These are phyloP conservation scores for Phytophthora tentaculata DNA, from an alignment of 352 stramenopile species.

Conservation along the genomic window DNA sequence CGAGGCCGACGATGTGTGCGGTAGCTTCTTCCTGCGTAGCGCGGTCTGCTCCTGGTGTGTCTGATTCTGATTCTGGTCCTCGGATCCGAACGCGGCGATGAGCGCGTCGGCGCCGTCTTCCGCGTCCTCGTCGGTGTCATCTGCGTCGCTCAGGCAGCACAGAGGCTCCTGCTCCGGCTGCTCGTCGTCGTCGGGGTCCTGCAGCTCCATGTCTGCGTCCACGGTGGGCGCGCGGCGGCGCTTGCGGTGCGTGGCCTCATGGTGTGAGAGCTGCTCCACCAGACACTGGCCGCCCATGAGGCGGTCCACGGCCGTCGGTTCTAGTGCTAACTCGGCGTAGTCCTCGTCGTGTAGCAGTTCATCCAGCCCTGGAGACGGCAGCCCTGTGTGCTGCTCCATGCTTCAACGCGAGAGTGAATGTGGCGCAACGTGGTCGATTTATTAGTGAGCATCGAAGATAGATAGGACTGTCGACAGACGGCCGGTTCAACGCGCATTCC, in stretches of 20 bases:
- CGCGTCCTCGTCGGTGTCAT: slow-evolving; percentile 31
- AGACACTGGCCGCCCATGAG: slow-evolving; percentile 56
- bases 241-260: slow-evolving; percentile 27
- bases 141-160: slow-evolving; percentile 23
- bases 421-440: slow-evolving; percentile 15
- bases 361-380: slow-evolving; percentile 17
- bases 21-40: slow-evolving; percentile 19
- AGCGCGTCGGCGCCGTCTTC: slow-evolving; percentile 47
- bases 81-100: slow-evolving; percentile 42
- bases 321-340: slow-evolving; percentile 43
- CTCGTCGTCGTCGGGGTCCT: slow-evolving; percentile 10
- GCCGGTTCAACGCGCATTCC: slow-evolving; percentile 3
- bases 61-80: slow-evolving; percentile 41
- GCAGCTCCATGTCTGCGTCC: slow-evolving; percentile 23
- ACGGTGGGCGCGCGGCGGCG: slow-evolving; percentile 30
- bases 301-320: slow-evolving; percentile 39
- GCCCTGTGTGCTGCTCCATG: neutral
- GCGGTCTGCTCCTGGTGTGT: slow-evolving; percentile 33
- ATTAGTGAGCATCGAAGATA: slow-evolving; percentile 15
- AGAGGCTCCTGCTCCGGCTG: slow-evolving; percentile 16
- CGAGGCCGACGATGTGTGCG: slow-evolving; percentile 32
- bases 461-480: slow-evolving; percentile 3
- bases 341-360: slow-evolving; percentile 41
- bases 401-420: slow-evolving; percentile 25
- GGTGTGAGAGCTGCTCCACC: slow-evolving; percentile 42